Evolutionary conservation across 352 stramenopile genomes (phyloP), one percentile per base, ranked within the genome.

Genomic region (Halophytophthora polymorphica): DNA sequence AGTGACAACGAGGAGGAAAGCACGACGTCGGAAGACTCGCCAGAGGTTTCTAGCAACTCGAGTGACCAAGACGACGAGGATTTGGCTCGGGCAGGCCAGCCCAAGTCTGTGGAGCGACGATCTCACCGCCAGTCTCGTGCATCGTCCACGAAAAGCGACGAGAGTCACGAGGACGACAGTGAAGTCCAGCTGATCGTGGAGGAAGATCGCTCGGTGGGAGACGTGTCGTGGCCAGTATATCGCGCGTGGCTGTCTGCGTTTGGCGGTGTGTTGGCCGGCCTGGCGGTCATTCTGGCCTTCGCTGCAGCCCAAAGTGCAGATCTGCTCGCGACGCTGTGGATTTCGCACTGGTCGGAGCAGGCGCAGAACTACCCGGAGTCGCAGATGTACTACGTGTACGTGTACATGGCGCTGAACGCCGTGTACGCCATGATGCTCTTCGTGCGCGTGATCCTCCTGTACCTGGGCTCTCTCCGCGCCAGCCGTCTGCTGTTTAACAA

Each of bases 331-430:
- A 90, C 79, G 8, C 37, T 90, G 34, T 98, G 92, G 92, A 78
- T 98, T 17, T 97, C 91, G n/a, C 92, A 96, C 55, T 98, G 94
- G 90, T 92, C 90, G 19, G 74, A 93, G 43, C 54, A 96, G 31
- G 64, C 76, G 1, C 40, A 69, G 21, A 63, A 80, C 25, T 64
- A 79, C 45, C 47, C 62, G 28, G 50, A 80, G 40, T 88, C 77
- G 31, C 63, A 87, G 45, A 81, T 88, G 70, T 93, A 73, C 58
- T 95, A 88, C 45, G 58, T 96, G 29, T 82, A 83, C 46, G 69
- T 96, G 35, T 96, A 92, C 61, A 75, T 91, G 53, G 71, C 69
- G 21, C 77, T 96, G 52, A 80, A 90, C 64, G 53, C 65, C 17
- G 50, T 58, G 17, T 88, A 74, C 22, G 71, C 74, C 12, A 46